Evolutionary conservation across 2,329 filamentous ascomycete genomes (phyloP).

Genomic region (Penicillium frequentans): DNA sequence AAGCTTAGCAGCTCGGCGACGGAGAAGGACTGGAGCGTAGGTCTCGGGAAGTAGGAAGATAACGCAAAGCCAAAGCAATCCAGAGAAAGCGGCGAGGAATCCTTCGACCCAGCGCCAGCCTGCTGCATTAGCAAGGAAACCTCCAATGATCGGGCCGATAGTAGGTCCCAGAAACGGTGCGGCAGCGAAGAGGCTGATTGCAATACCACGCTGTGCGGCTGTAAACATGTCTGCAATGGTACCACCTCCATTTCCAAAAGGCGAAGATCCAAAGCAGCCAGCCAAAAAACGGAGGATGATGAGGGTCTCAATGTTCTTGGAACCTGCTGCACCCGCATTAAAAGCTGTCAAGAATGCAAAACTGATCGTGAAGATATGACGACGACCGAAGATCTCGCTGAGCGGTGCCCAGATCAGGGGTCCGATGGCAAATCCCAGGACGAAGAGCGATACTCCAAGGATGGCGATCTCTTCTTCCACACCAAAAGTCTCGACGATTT

Average conservation of each 20-base stretch:
- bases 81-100: slow-evolving; percentile 62
- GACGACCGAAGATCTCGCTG: slow-evolving; percentile 35
- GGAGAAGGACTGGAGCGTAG: slow-evolving; percentile 51
- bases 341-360: slow-evolving; percentile 55
- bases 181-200: slow-evolving; percentile 64
- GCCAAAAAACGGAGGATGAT: slow-evolving; percentile 66
- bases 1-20: slow-evolving; percentile 45
- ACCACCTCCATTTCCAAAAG: slow-evolving; percentile 61
- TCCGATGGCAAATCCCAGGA: slow-evolving; percentile 45
- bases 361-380: slow-evolving; percentile 30
- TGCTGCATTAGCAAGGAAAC: slow-evolving; percentile 61
- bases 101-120: slow-evolving; percentile 71
- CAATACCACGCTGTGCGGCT: slow-evolving; percentile 53
- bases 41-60: slow-evolving; percentile 30
- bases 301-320: slow-evolving; percentile 58
- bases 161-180: slow-evolving; percentile 67
- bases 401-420: slow-evolving; percentile 44
- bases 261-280: slow-evolving; percentile 60
- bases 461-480: slow-evolving; percentile 34
- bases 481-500: slow-evolving; percentile 34
- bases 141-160: slow-evolving; percentile 63
- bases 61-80: slow-evolving; percentile 50
- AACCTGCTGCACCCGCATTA: slow-evolving; percentile 59
- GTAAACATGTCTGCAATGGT: slow-evolving; percentile 62
- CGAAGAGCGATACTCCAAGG: slow-evolving; percentile 45